A percentile compares a stretch with the other conserved stretches of the same genome.
Evolutionary conservation across 2,329 filamentous ascomycete genomes (phyloP).

Genomic region (Tricladium varicosporioides): DNA sequence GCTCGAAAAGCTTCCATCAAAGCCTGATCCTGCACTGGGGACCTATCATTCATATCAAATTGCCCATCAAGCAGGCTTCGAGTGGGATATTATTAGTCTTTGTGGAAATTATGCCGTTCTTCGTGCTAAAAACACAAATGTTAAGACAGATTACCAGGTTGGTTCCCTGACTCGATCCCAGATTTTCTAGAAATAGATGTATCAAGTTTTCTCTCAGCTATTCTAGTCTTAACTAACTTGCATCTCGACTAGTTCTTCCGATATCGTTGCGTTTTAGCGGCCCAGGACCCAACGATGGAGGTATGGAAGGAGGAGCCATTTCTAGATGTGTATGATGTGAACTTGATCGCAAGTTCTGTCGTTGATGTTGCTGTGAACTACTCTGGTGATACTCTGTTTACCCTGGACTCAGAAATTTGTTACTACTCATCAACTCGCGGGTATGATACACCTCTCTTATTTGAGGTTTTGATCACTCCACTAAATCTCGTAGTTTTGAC

Average conservation of each 20-base stretch:
- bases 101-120: slow-evolving; percentile 2
- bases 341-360: slow-evolving; percentile 1
- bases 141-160: not conserved
- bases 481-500: not conserved
- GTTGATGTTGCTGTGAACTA: not conserved
- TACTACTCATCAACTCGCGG: slow-evolving; percentile 1
- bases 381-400: slow-evolving; percentile 2
- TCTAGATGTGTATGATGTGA: not conserved
- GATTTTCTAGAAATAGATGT: no score
- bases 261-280: not conserved
- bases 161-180: not conserved
- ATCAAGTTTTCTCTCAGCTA: no score
- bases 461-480: no score
- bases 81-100: slow-evolving; percentile 8
- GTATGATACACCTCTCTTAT: not conserved
- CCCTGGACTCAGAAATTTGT: not conserved
- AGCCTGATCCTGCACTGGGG: not conserved
- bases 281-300: not conserved
- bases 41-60: not conserved
- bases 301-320: not conserved
- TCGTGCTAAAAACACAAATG: not conserved
- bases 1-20: not conserved
- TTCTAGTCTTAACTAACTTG: no score
- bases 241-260: not conserved
- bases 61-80: not conserved